phyloP scores from a whole-genome alignment of 1,284 basidiomycete species.

The Entoloma clypeatum region DNA sequence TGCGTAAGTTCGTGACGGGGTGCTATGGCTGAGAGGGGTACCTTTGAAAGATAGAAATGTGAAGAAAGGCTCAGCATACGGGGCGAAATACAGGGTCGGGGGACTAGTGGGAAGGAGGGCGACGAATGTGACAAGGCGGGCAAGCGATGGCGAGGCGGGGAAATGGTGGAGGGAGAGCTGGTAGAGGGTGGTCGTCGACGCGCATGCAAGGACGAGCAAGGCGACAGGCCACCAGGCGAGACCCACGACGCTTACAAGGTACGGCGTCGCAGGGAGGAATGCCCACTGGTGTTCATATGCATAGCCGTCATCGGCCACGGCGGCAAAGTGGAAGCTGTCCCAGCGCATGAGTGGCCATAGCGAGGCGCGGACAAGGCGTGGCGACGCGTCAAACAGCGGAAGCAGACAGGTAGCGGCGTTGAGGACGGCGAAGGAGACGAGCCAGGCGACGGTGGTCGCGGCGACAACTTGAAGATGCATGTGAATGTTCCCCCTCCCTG shows the following conservation, averaged over 20 bases:
- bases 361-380: slow-evolving; percentile 31
- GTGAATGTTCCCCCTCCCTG: slow-evolving; percentile 6
- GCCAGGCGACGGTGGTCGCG: slow-evolving; percentile 13
- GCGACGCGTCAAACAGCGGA: slow-evolving; percentile 36
- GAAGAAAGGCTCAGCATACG: slow-evolving; percentile 86
- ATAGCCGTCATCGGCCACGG: slow-evolving; percentile 66
- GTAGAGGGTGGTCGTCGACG: slow-evolving; percentile 59
- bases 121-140: slow-evolving; percentile 60
- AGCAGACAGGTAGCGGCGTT: slow-evolving; percentile 17
- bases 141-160: slow-evolving; percentile 45
- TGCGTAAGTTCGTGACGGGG: slow-evolving; percentile 4
- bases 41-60: slow-evolving; percentile 78
- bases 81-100: slow-evolving; percentile 62
- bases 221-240: slow-evolving; percentile 34
- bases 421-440: slow-evolving; percentile 19
- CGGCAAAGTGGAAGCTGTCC: slow-evolving; percentile 83
- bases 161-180: slow-evolving; percentile 53
- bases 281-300: slow-evolving; percentile 84
- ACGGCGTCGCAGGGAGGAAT: slow-evolving; percentile 74
- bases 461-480: slow-evolving; percentile 6
- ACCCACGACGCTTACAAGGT: slow-evolving; percentile 44
- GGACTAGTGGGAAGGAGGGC: slow-evolving; percentile 84
- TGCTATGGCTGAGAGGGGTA: slow-evolving; percentile 21
- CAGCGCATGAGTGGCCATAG: slow-evolving; percentile 62
- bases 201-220: slow-evolving; percentile 40